These are phyloP conservation scores for Penicillium sp. DNA, from an alignment of 2,329 filamentous ascomycete species.

Conservation along the genomic window DNA sequence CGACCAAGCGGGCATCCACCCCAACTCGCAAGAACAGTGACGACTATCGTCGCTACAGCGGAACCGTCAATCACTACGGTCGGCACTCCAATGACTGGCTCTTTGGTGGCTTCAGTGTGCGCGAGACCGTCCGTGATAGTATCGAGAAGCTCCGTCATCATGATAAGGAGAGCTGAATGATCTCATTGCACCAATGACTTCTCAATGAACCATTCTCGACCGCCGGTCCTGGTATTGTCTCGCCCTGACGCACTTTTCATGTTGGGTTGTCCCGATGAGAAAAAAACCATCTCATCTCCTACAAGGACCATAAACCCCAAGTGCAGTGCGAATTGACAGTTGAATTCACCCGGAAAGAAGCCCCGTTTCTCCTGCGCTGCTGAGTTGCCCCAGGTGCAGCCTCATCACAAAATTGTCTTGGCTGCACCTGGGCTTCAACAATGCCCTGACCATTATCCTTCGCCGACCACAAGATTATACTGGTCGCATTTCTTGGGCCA, in stretches of 20 bases:
- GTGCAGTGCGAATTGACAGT: not conserved
- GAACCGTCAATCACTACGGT: slow-evolving; percentile 48
- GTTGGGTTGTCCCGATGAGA: not conserved
- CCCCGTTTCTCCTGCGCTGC: not conserved
- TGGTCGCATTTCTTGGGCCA: not conserved
- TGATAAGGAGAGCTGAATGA: slow-evolving; percentile 30
- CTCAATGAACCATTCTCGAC: not conserved
- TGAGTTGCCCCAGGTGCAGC: slow-evolving; percentile 2
- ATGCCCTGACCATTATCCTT: not conserved
- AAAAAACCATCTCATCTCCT: not conserved
- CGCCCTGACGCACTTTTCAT: not conserved
- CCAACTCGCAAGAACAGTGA: slow-evolving; percentile 30
- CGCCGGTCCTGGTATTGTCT: not conserved
- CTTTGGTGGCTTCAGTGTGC: slow-evolving; percentile 51
- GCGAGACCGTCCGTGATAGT: slow-evolving; percentile 47
- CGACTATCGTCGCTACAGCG: slow-evolving; percentile 42
- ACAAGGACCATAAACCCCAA: not conserved
- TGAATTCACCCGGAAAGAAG: not conserved
- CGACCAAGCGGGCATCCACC: slow-evolving; percentile 21
- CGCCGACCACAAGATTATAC: not conserved
- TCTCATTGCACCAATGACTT: not conserved
- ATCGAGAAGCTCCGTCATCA: slow-evolving; percentile 37
- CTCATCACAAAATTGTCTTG: not conserved
- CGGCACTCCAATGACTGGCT: slow-evolving; percentile 56
- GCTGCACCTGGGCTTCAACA: not conserved